phyloP scores from a whole-genome alignment of 1,139 yeast genomes.

The Zygosaccharomyces sapae region DNA sequence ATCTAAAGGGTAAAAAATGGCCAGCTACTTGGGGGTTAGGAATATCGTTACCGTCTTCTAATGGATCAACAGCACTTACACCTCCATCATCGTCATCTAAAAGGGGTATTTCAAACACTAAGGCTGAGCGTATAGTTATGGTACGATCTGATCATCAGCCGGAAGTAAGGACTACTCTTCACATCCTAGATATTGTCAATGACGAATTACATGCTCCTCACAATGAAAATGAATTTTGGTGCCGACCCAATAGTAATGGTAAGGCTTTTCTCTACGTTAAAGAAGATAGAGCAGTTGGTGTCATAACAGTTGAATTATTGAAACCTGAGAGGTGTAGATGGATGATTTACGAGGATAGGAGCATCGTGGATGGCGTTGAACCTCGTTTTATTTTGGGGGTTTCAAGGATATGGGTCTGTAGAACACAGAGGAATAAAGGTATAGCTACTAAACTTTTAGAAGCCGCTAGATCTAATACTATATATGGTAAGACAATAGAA shows the following conservation, averaged over 20 bases:
- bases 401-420: slow-evolving; percentile 37
- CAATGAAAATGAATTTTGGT: slow-evolving; percentile 36
- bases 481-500: slow-evolving; percentile 20
- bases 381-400: slow-evolving; percentile 32
- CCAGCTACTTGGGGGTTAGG: slow-evolving; percentile 27
- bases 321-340: slow-evolving; percentile 27
- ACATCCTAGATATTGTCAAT: slow-evolving; percentile 30
- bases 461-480: slow-evolving; percentile 27
- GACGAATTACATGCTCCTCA: slow-evolving; percentile 35
- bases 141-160: slow-evolving; percentile 20
- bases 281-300: slow-evolving; percentile 31
- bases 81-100: slow-evolving; percentile 18
- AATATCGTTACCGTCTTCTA: slow-evolving; percentile 5
- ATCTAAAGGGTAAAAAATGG: slow-evolving; percentile 33
- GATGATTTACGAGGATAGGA: slow-evolving; percentile 32
- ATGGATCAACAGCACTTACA: slow-evolving; percentile 7
- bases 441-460: slow-evolving; percentile 32
- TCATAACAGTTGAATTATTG: slow-evolving; percentile 29
- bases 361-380: slow-evolving; percentile 26
- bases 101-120: neutral
- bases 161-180: slow-evolving; percentile 30
- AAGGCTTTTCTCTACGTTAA: slow-evolving; percentile 32
- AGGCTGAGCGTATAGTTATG: slow-evolving; percentile 23
- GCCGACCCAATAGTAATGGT: slow-evolving; percentile 19
- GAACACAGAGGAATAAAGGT: slow-evolving; percentile 26